Evolutionary conservation across 2,329 filamentous ascomycete species (phyloP), one percentile per base, ranked within the genome.

Genomic region (Dactylellina leptospora): DNA sequence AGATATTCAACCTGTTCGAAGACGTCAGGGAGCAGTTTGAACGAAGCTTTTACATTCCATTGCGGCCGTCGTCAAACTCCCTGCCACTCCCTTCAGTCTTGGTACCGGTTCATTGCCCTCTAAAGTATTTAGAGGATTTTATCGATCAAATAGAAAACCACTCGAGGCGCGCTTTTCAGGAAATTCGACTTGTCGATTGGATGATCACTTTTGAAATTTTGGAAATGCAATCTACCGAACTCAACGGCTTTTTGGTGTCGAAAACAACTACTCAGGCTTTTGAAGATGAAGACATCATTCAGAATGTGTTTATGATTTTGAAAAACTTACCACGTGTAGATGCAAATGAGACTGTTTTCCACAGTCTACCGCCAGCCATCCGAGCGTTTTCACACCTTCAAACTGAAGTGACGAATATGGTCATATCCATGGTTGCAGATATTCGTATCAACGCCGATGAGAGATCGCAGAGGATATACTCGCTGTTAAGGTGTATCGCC

Each of bases 201-300:
- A 78, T 78, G 75, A 68, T 76, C 20, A 74, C 76, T n/a, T 77
- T 78, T 61, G 76, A 78, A 50, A 73, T 77, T 28, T 70, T 78
- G 40, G 76, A 78, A 68, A 76, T 75, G 44, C 76, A 78, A 48
- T 77, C 76, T 36, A 74, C 75, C 4, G 76, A 78, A 16, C 72
- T 76, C 23, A 72, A 74, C 45, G 76, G 76, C 16, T 77, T 78
- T 50, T 75, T 77, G 40, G 74, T 76, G 16, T 74, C 76, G 10
- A 78, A 77, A 47, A 33, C 76, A 11, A 74, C 76, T 2, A 51
- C 75, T 18, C 66, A 76, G 25, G 51, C 64, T 13, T 75, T 76
- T 47, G 76, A 78, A 59, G 76, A 78, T 16, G 76, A 78, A 23
- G 76, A 76, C 45, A 55, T 76, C 20, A 70, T 77, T 18, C 76